A percentile compares a stretch with the other conserved stretches of the same genome.
Conservation (phyloP, 106 monocot genomes). For the Dendrobium nobile region DNA sequence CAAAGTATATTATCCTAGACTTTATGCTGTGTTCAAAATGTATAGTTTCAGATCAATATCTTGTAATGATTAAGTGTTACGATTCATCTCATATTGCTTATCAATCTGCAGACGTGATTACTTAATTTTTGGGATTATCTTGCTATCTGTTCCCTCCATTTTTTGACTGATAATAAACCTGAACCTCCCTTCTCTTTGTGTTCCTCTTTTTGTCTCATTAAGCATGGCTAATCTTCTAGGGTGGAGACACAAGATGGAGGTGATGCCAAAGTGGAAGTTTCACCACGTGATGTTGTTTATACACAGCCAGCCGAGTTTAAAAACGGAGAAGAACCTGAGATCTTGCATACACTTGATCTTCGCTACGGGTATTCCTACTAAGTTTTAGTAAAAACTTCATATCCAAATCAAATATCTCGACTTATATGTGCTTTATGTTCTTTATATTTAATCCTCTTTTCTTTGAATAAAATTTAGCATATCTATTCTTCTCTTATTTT, state of each 20-base stretch:
- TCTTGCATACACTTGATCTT: constrained; percentile 94
- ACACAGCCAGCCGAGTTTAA: constrained; percentile 55
- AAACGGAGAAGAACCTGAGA: constrained; percentile 62
- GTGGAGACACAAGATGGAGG: constrained; percentile 99
- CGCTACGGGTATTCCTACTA: constrained; percentile 69
- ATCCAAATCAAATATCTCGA: background rate
- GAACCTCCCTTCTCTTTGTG: background rate
- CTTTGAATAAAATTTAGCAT: background rate
- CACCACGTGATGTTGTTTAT: constrained; percentile 95
- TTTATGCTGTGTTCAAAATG: background rate
- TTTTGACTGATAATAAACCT: background rate
- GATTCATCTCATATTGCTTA: background rate
- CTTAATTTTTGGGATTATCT: background rate
- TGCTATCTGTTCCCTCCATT: background rate
- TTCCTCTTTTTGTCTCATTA: constrained; percentile 10
- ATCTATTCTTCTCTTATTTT: constrained; percentile 7
- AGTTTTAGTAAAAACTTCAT: background rate
- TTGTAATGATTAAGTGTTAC: background rate
- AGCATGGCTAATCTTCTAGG: constrained; percentile 38
- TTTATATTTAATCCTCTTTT: background rate
- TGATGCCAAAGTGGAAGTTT: constrained; percentile 93
- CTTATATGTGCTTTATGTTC: background rate
- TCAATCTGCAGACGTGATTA: background rate
- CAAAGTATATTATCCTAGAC: background rate
- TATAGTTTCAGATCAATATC: background rate